Evolutionary conservation across 352 stramenopile species (phyloP), one percentile per base, ranked within the genome.

Genomic region (Globisporangium perplexum): DNA sequence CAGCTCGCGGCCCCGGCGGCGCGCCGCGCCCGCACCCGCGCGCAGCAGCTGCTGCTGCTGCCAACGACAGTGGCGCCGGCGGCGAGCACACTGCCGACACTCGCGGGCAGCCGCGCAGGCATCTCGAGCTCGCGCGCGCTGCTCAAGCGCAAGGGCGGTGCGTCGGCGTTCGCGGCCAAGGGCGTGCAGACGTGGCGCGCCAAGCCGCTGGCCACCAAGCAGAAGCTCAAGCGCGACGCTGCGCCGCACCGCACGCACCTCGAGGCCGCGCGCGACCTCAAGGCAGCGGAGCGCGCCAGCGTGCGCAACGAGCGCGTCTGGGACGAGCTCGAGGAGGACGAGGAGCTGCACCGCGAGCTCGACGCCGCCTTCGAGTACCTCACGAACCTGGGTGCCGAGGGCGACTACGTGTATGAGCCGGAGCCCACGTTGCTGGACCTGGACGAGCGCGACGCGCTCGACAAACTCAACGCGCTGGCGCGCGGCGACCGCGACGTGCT

Each of bases 331-430:
- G 78, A 90, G 67, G 59, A 66, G 36, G 72, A 92, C 47, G 53
- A 68, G 2, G 71, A 83, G 65, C 60, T 92, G 46, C 77, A 74
- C 42, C 41, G 56, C 20, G 82, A 92, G 62, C 66, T 89, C 42
- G 78, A 92, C 60, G 66, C 71, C 6, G 77, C 82, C 4, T 86
- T 83, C 46, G 71, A 86, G 53, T 87, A 92, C 63, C 62, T 89
- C 7, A 70, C 85, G 50, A 83, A 83, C 46, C 71, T 78, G 0
- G 82, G 82, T 8, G 68, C 74, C 2, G 62, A 77, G 7, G 69
- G 77, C 28, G 69, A 88, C 42, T 90, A 92, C 61, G 53, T 86
- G 22, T 92, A 88, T 60, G 63, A 82, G 50, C 60, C 69, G 10
- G 82, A 90, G 47, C 65, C 73, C 50, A 84, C 68, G 41, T 67